Conservation (phyloP, 495 filamentous ascomycete genomes). For the Penicillium longicatenatum region DNA sequence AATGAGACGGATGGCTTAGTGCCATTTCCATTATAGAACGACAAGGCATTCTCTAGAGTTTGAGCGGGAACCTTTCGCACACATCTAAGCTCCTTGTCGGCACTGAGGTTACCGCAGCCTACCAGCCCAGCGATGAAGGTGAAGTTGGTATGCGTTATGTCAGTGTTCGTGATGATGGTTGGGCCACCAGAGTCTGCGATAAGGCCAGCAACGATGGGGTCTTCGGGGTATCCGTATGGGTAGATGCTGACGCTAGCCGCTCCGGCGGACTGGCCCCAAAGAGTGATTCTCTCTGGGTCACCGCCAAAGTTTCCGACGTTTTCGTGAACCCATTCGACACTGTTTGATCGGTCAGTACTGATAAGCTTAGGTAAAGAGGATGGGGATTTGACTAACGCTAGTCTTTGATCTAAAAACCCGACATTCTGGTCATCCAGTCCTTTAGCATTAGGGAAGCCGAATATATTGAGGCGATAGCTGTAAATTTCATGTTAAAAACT, state of each 20-base stretch:
- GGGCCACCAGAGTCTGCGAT: slow-evolving; percentile 20
- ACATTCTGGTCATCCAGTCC: slow-evolving; percentile 13
- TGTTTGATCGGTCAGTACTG: neutral
- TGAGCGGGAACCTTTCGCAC: slow-evolving; percentile 13
- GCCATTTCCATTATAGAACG: slow-evolving; percentile 10
- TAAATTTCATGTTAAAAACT: too few relatives aligned
- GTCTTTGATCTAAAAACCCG: slow-evolving; percentile 25
- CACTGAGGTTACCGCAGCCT: slow-evolving; percentile 13
- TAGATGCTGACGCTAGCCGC: slow-evolving; percentile 11
- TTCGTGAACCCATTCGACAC: slow-evolving; percentile 34
- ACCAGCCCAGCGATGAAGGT: slow-evolving; percentile 19
- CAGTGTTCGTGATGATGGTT: slow-evolving; percentile 4
- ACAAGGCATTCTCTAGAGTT: slow-evolving; percentile 9
- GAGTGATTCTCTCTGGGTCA: slow-evolving; percentile 10
- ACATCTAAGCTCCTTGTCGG: slow-evolving; percentile 15
- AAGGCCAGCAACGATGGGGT: slow-evolving; percentile 15
- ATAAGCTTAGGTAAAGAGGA: too few relatives aligned
- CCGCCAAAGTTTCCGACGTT: slow-evolving; percentile 26
- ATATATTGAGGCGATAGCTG: slow-evolving; percentile 19
- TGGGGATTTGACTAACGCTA: slow-evolving; percentile 20
- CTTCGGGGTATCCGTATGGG: slow-evolving; percentile 9
- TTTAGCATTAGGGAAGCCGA: slow-evolving; percentile 16
- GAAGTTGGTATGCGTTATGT: slow-evolving; percentile 17
- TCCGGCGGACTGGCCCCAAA: slow-evolving; percentile 19
- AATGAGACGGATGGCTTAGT: slow-evolving; percentile 17